These are phyloP conservation scores for Melampsora americana DNA, from an alignment of 1,284 basidiomycete genomes.

Conservation along the genomic window DNA sequence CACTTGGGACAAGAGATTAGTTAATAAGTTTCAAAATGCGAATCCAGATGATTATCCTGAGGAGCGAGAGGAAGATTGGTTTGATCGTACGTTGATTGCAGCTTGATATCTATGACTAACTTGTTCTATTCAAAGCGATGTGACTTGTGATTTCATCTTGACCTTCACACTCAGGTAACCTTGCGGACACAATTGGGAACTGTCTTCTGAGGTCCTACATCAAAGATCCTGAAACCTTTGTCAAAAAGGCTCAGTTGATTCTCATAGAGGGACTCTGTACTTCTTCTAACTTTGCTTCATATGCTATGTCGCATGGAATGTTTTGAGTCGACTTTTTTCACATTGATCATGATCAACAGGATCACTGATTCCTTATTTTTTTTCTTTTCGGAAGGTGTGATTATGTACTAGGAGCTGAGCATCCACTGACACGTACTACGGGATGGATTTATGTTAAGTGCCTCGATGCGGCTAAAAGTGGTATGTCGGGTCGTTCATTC, in stretches of 20 bases:
- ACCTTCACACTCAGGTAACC: too few species aligned
- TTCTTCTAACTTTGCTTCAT: conserved; percentile 9
- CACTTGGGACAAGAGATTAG: conserved; percentile 15
- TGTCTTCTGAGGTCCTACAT: conserved; percentile 3
- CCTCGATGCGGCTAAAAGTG: conserved; percentile 34
- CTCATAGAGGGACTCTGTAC: conserved; percentile 13
- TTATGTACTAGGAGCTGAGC: conserved; percentile 18
- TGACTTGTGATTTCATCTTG: neutral
- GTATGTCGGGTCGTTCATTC: neutral
- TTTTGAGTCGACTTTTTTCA: neutral
- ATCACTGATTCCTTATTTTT: neutral
- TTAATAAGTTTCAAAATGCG: conserved; percentile 28
- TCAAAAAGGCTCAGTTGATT: conserved; percentile 22
- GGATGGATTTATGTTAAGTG: conserved; percentile 35
- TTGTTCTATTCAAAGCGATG: neutral
- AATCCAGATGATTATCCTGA: neutral
- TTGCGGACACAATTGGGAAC: neutral
- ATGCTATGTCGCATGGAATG: neutral
- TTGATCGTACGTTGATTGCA: conserved; percentile 5
- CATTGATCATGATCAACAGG: neutral
- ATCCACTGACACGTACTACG: conserved; percentile 15
- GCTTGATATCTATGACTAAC: neutral
- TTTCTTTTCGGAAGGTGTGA: conserved; percentile 13
- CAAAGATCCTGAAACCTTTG: conserved; percentile 9
- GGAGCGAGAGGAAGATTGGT: neutral